phyloP scores from a whole-genome alignment of 208 protist species.

The Acanthamoeba castellanii region DNA sequence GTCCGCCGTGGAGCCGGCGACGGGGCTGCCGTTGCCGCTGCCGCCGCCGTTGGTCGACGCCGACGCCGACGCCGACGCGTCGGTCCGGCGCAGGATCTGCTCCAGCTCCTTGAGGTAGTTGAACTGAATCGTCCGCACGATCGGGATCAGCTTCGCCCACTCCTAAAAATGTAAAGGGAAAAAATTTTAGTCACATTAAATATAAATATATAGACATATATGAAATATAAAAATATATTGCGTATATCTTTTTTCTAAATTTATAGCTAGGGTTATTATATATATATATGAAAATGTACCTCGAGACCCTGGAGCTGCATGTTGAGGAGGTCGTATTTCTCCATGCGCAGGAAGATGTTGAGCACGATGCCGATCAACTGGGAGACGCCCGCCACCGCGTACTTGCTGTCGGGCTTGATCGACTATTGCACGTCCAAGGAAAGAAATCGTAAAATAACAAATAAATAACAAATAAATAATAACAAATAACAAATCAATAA shows the following conservation, averaged over 20 bases:
- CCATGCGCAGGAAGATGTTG: conserved; percentile 60
- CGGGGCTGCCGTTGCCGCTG: neutral
- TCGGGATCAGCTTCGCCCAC: conserved; percentile 55
- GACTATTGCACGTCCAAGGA: neutral
- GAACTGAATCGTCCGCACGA: conserved; percentile 68
- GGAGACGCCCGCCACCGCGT: conserved; percentile 32
- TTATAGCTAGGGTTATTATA: no score
- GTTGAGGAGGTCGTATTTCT: conserved; percentile 59
- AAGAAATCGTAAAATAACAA: no score
- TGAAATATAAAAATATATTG: no score
- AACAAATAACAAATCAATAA: no score
- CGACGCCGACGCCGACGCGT: neutral
- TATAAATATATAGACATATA: no score
- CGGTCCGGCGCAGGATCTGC: conserved; percentile 12
- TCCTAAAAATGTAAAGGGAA: neutral
- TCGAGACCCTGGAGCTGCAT: conserved; percentile 63
- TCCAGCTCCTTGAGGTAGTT: conserved; percentile 69
- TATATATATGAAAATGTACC: conserved; percentile 9
- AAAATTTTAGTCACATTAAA: neutral
- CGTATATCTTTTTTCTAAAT: no score
- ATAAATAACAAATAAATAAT: neutral
- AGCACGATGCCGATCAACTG: conserved; percentile 54
- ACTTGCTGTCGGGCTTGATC: conserved; percentile 44
- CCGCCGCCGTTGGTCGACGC: neutral
- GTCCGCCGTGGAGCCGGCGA: neutral